Evolutionary conservation across 192 early-diverging fungal species (phyloP).

Genomic region (Physocladia obscura): DNA sequence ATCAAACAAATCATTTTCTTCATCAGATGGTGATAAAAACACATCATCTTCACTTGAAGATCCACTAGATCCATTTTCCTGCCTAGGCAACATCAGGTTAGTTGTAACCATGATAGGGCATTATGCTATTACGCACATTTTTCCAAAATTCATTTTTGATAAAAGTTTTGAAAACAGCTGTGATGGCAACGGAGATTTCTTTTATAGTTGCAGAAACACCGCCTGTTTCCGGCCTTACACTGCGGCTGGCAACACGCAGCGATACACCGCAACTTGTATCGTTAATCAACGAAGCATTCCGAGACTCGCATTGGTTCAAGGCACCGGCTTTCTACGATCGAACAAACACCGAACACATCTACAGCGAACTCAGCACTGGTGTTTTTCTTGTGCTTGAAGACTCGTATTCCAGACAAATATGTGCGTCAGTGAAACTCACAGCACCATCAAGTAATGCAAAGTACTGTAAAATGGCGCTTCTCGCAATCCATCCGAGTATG

Average conservation of each 20-base stretch:
- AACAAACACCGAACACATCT: background rate
- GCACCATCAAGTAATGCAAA: background rate
- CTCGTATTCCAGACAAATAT: background rate
- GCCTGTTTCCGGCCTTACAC: background rate
- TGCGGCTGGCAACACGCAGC: background rate
- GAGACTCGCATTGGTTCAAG: background rate
- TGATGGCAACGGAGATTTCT: too few species aligned
- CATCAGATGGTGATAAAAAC: too few species aligned
- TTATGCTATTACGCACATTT: too few species aligned
- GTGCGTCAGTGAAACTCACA: background rate
- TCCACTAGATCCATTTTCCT: too few species aligned
- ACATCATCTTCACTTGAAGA: too few species aligned
- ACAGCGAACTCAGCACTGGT: background rate
- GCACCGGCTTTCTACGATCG: background rate
- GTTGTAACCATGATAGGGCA: too few species aligned
- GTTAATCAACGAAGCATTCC: slow-evolving; percentile 5
- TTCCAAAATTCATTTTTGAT: too few species aligned
- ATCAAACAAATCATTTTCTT: too few species aligned
- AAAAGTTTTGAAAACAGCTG: too few species aligned
- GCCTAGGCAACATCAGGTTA: too few species aligned
- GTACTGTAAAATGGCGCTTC: slow-evolving; percentile 6
- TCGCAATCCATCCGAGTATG: background rate
- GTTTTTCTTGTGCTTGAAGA: background rate
- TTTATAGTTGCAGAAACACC: too few species aligned
- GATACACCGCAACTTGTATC: background rate